Evolutionary conservation across 192 early-diverging fungal species (phyloP), one percentile per base, ranked within the genome.

Genomic region (Coemansia sp.): DNA sequence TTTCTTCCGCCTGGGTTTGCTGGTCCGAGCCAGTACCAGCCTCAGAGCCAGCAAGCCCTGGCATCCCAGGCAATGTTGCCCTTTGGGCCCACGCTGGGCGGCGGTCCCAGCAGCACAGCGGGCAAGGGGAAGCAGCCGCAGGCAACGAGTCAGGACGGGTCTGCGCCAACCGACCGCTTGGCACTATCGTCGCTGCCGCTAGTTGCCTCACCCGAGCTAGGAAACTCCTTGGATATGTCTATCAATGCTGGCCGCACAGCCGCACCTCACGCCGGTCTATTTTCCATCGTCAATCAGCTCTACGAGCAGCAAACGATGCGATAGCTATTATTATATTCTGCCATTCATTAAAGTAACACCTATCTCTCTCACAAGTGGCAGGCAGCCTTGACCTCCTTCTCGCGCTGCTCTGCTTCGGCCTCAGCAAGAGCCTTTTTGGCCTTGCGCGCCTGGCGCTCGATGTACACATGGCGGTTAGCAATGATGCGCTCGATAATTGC

Each of bases 401-500:
- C 86, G 46, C 82, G 77, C 43, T 62, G 61, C 73, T 91, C 89
- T 17, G 82, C 85, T 71, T 92, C 88, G 47, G 74, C 72, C 62
- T 93, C 91, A 22, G 88, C 63, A 8, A 84, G 19, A 1, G 90
- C 89, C 76, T 93, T 93, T 56, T 84, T 84, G 31, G 83, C 86
- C 79, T 92, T 93, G 68, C 91, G 85, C 29, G 83, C 86, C 76
- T 93, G 92, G 58, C 92, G 89, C 67, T 90, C 90, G 68, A 71
- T 89, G 78, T 87, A 96, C 85, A 90, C 67, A 72, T 91, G 87
- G 46, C 93, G 86, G 78, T 95, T 90, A 27, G 86, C 90, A 59
- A 98, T 90, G 70, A 98, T 96, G 37, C 96, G 88, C 60, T 89
- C 83, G 64, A 98, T 94, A 59, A 98, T 96, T 7, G 87, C 82